Percentiles rank a stretch among this genome's conserved stretches.
Conservation (phyloP, 2,329 filamentous ascomycete species). For the Curvularia hawaiiensis region DNA sequence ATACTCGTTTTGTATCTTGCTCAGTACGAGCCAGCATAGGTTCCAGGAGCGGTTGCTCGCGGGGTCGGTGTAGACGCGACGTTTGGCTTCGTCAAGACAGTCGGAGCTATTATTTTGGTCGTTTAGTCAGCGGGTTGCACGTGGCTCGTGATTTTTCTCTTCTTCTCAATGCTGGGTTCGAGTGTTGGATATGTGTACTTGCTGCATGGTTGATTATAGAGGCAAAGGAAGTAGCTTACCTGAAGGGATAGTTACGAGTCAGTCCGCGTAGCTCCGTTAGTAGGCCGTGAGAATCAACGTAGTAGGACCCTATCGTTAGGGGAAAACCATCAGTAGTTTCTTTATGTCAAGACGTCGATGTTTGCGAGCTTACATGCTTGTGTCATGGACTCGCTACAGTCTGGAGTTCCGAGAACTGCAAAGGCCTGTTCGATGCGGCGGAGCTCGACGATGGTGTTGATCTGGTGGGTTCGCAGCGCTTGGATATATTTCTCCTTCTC, state of each 20-base stretch:
- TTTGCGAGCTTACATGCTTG: constrained; percentile 59
- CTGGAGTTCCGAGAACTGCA: constrained; percentile 61
- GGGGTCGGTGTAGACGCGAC: constrained; percentile 67
- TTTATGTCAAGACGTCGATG: neutral
- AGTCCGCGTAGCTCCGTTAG: constrained; percentile 72
- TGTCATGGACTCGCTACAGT: constrained; percentile 70
- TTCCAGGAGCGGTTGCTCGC: constrained; percentile 75
- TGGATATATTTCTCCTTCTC: constrained; percentile 64
- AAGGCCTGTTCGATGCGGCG: constrained; percentile 73
- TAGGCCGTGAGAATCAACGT: constrained; percentile 72
- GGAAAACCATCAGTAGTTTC: neutral
- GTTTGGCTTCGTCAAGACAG: constrained; percentile 68
- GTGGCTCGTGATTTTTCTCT: neutral
- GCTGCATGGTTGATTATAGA: neutral
- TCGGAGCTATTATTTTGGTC: constrained; percentile 54
- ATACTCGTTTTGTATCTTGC: constrained; percentile 69
- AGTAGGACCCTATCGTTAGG: constrained; percentile 58
- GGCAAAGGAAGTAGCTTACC: constrained; percentile 23
- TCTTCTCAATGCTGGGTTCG: neutral
- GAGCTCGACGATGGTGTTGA: constrained; percentile 75
- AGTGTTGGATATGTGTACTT: neutral
- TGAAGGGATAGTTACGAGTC: constrained; percentile 70
- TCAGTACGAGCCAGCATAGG: constrained; percentile 72
- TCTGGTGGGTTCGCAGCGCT: constrained; percentile 67
- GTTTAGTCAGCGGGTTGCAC: neutral